Evolutionary conservation across 2,329 filamentous ascomycete species (phyloP), one percentile per base, ranked within the genome.

Genomic region (Akanthomyces muscarius): DNA sequence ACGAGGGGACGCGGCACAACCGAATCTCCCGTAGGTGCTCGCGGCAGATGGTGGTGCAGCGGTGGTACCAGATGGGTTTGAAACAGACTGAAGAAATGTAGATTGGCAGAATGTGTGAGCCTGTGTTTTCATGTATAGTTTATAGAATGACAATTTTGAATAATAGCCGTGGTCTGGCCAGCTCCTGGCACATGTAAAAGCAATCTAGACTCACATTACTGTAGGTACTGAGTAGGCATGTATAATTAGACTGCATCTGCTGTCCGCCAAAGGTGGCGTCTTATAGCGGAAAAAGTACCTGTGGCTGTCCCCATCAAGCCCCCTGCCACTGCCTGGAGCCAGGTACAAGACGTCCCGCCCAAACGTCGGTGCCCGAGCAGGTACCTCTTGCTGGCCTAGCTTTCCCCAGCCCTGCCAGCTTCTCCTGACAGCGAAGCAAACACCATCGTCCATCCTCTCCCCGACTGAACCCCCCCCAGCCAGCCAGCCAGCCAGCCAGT

Each of bases 1-100:
- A 48, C 45, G 13, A 47, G 44, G 47, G 47, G 56, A 51, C 44
- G 11, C 56, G 45, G 56, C 23, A 42, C 36, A 59, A 59, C 56
- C 21, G 14, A 5, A 14, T 23, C 33, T 30, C 45, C 47, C 56
- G 45, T 50, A 23, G n/a, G n/a, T 4, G 38, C 13, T n/a, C 18
- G 7, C n/a, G 23, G n/a, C 6, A n/a, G 28, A 42, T 6, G 6
- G 45, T 28, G 44, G 33, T 48, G 13, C 16, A 8, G 38, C 25
- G 4, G 25, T 14, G 4, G 13, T 5, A 28, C 16, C 44, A 13
- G 16, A 33, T 5, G 13, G 14, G 11, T 23, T 44, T 10, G 53
- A 30, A 44, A 55, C 10, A 13, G 23, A 30, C 8, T n/a, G 36
- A 1, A 6, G 23, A 57, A 57, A 47, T 21, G 8, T 6, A 56